phyloP scores from a whole-genome alignment of 495 filamentous ascomycete species.

The Viridothelium virens region DNA sequence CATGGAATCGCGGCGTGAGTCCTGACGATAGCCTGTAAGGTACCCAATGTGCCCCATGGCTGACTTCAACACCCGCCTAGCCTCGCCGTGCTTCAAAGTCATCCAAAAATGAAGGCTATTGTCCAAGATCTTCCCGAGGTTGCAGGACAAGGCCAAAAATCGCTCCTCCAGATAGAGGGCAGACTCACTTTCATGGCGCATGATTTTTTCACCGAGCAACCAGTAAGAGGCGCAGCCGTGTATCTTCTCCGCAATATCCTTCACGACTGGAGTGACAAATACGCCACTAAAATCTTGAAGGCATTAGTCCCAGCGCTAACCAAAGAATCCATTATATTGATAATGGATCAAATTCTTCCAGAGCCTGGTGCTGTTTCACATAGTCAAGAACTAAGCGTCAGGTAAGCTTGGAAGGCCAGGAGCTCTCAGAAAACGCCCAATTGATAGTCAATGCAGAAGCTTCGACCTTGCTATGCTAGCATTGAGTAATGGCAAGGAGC shows the following conservation, averaged over 20 bases:
- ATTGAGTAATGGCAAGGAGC: not conserved
- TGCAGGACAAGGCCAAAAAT: not conserved
- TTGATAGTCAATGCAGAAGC: not conserved
- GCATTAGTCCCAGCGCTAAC: not conserved
- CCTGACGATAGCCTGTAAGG: not conserved
- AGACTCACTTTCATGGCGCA: constrained; percentile 11
- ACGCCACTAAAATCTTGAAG: not conserved
- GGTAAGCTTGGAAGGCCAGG: not conserved
- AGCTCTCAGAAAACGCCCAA: not conserved
- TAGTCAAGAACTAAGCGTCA: not conserved
- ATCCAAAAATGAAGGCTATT: not conserved
- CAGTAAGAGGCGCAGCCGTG: constrained; percentile 11
- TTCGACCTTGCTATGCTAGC: not conserved
- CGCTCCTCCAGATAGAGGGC: not conserved
- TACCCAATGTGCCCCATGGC: not conserved
- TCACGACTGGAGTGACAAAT: constrained; percentile 13
- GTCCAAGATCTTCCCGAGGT: not conserved
- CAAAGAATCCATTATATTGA: not conserved
- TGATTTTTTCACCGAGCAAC: constrained; percentile 10
- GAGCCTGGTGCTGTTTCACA: not conserved
- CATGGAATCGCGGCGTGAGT: not conserved
- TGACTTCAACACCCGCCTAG: not conserved
- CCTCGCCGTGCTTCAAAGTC: not conserved
- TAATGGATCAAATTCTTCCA: not conserved
- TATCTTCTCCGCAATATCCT: constrained; percentile 6